Conservation (phyloP, 257 asterid species). For the Capsicum pubescens region DNA sequence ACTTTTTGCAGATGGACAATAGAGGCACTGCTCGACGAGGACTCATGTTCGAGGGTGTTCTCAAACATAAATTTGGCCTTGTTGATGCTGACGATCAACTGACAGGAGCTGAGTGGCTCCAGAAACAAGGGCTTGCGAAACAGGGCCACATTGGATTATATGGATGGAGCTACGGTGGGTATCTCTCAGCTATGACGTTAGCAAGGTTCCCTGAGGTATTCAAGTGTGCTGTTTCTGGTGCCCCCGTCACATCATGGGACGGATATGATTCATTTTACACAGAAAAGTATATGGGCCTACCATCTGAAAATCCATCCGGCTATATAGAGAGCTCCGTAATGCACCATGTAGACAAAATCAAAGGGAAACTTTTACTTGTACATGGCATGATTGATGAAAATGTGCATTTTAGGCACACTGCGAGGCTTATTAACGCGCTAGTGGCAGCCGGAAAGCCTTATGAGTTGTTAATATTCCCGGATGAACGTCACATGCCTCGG, state of each 20-base stretch:
- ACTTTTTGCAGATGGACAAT: conserved; percentile 79
- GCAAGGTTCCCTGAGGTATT: conserved; percentile 71
- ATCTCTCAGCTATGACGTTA: conserved; percentile 80
- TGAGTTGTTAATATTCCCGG: conserved; percentile 83
- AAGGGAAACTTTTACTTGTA: conserved; percentile 78
- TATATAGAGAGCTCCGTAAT: conserved; percentile 68
- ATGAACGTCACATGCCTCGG: conserved; percentile 96
- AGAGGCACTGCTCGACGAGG: conserved; percentile 97
- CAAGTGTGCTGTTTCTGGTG: conserved; percentile 82
- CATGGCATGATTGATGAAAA: conserved; percentile 98
- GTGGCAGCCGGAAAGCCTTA: conserved; percentile 70
- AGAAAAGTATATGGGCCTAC: conserved; percentile 92
- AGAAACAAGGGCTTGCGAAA: conserved; percentile 65
- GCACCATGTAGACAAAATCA: conserved; percentile 62
- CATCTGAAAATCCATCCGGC: conserved; percentile 53
- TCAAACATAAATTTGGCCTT: conserved; percentile 76
- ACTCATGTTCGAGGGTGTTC: conserved; percentile 76
- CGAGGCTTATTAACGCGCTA: conserved; percentile 81
- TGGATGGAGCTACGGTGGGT: conserved; percentile 98
- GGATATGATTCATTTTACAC: conserved; percentile 91
- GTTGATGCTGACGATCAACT: conserved; percentile 83
- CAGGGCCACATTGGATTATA: conserved; percentile 75
- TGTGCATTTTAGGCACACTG: conserved; percentile 96
- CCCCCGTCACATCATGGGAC: conserved; percentile 98
- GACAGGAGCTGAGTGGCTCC: conserved; percentile 86